phyloP scores from a whole-genome alignment of 352 stramenopile species.

The Thraustochytrium sp. region DNA sequence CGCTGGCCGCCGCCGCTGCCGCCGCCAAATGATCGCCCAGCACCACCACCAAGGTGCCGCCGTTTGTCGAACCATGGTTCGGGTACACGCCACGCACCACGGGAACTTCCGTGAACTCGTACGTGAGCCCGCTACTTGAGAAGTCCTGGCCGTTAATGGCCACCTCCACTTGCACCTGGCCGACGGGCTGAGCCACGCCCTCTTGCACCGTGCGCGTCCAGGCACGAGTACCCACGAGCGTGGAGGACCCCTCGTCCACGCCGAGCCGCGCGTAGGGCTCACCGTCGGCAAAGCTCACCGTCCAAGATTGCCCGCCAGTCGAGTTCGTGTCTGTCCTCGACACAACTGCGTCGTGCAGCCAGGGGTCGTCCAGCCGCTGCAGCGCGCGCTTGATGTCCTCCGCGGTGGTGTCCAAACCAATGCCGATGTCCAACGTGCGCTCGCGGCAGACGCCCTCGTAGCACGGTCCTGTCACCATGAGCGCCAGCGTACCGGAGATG shows the following conservation, averaged over 20 bases:
- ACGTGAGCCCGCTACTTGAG: neutral
- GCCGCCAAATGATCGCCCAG: slow-evolving; percentile 8
- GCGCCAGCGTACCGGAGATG: neutral
- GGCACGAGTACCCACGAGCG: neutral
- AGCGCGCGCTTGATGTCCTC: neutral
- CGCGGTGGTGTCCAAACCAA: neutral
- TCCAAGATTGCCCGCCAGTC: neutral
- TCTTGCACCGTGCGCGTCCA: neutral
- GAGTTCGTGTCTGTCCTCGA: neutral
- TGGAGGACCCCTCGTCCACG: neutral
- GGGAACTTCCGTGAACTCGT: neutral
- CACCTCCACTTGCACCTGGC: neutral
- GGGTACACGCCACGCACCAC: slow-evolving; percentile 10
- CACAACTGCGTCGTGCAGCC: neutral
- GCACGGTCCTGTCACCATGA: neutral
- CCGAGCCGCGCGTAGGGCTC: neutral
- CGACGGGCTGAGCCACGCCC: neutral
- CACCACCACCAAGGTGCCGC: slow-evolving; percentile 8
- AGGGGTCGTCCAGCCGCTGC: neutral
- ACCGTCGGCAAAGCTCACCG: neutral
- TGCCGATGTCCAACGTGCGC: too few species aligned
- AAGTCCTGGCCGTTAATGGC: slow-evolving; percentile 24
- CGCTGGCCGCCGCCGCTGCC: neutral
- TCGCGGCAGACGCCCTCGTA: neutral
- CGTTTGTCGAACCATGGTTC: neutral